Evolutionary conservation across 2,329 filamentous ascomycete species (phyloP).

Genomic region (Blastomyces gilchristii): DNA sequence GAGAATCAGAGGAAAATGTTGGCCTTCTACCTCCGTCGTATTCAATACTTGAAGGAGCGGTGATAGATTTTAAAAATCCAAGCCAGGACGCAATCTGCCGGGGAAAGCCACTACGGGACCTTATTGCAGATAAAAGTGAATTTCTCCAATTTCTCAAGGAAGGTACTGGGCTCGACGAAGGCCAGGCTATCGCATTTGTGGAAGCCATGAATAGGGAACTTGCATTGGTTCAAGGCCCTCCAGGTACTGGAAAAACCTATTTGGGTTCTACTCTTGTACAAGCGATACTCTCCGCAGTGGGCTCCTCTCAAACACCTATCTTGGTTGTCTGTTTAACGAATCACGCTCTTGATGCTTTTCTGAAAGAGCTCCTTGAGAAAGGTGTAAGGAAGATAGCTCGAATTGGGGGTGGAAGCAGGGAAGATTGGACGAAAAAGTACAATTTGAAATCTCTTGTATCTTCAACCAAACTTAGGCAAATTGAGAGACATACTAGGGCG

Average conservation of each 20-base stretch:
- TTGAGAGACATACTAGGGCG: constrained; percentile 3
- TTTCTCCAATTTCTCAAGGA: constrained; percentile 11
- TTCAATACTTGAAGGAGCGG: constrained; percentile 1
- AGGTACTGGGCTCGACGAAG: constrained; percentile 18
- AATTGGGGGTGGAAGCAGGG: constrained; percentile 23
- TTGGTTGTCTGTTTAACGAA: constrained; percentile 25
- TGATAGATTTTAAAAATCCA: constrained; percentile 1
- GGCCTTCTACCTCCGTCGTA: constrained; percentile 11
- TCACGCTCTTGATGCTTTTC: constrained; percentile 25
- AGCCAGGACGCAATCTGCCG: neutral
- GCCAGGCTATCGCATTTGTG: constrained; percentile 19
- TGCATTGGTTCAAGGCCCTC: constrained; percentile 23
- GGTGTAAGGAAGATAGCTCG: constrained; percentile 22
- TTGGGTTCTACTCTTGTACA: constrained; percentile 18
- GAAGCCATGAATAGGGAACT: constrained; percentile 16
- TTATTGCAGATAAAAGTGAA: constrained; percentile 7
- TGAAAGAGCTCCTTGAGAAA: constrained; percentile 19
- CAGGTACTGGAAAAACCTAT: constrained; percentile 22
- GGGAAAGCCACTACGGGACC: neutral
- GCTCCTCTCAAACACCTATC: constrained; percentile 19
- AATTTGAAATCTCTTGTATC: constrained; percentile 13
- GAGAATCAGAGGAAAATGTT: constrained; percentile 3
- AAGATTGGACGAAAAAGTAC: constrained; percentile 17
- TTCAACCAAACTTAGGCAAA: constrained; percentile 11
- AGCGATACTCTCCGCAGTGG: constrained; percentile 20